These are phyloP conservation scores for Aspergillus melleus DNA, from an alignment of 2,329 filamentous ascomycete species.

Conservation along the genomic window DNA sequence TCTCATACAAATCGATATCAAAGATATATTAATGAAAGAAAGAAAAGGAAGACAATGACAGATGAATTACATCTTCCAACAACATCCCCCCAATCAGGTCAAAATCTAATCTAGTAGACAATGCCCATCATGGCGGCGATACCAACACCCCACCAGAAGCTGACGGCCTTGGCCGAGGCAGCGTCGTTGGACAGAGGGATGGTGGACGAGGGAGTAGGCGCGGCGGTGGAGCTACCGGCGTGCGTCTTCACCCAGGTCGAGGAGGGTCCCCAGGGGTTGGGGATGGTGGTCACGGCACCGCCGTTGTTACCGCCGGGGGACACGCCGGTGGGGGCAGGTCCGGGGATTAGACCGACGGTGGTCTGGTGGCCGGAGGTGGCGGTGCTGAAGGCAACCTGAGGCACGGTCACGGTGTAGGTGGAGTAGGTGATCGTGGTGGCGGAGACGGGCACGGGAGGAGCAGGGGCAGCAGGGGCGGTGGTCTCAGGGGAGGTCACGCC, in stretches of 20 bases:
- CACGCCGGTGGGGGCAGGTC: constrained; percentile 13
- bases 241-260: constrained; percentile 16
- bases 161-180: not conserved
- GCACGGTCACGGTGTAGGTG: constrained; percentile 45
- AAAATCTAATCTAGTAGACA: not conserved
- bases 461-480: constrained; percentile 23
- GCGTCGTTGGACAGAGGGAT: constrained; percentile 6
- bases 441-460: constrained; percentile 32
- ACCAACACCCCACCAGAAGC: constrained; percentile 5
- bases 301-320: constrained; percentile 13
- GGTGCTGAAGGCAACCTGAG: constrained; percentile 45
- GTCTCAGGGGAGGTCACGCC: constrained; percentile 17
- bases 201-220: constrained; percentile 4
- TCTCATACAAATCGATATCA: not conserved
- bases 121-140: constrained; percentile 7
- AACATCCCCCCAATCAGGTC: not conserved
- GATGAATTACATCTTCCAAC: not conserved
- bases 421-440: constrained; percentile 45
- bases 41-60: not conserved
- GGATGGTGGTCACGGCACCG: constrained; percentile 13
- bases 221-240: constrained; percentile 24
- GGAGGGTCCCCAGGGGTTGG: constrained; percentile 19
- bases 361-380: constrained; percentile 26
- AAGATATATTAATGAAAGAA: not conserved
- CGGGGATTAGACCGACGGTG: constrained; percentile 35